Evolutionary conservation across 1,139 yeast genomes (phyloP), one percentile per base, ranked within the genome.

Genomic region (Yamadazyma atmosphaerica): DNA sequence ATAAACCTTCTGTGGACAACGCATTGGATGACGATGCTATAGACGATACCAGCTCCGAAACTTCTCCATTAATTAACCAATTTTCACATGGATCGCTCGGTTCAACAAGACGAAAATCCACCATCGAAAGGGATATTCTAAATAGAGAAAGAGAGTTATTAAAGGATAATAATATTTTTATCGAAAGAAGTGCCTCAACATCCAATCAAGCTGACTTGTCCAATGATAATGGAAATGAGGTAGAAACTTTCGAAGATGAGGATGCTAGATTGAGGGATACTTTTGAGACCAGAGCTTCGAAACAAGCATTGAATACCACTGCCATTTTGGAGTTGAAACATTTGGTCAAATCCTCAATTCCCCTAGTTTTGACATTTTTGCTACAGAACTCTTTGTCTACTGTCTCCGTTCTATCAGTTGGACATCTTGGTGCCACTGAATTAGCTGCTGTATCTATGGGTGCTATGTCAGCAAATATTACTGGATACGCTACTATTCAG

Each of bases 371-470:
- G 34, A 78, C 84, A 0, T 79, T 79, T 41, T 58, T 79, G 18
- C 58, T 79, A 33, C 81, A 79, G 50, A 74, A 74, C 46, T 77
- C 83, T 1, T 58, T 79, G 15, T 72, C 81, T 8, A 76, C 81
- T 1, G 79, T 77, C 13, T 77, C 82, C 1, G 79, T 79, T 7
- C 74, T 79, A 47, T 70, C 74, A 15, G 83, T 79, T 21, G 83
- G 84, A 12, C 82, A 77, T 46, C 62, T 78, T 29, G 81, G 83
- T 7, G 75, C 81, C 1, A 68, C 74, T 19, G 81, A 78, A 39
- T 65, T 78, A 42, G 83, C 82, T 3, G 83, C 83, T 3, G 81
- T 77, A 14, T 73, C 80, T 2, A 67, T 78, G 65, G 83, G 83
- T n/a, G 71, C 81, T 3, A 78, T 78, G 83, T 74, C 81, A 10